Evolutionary conservation across 139 green algal species (phyloP).

Genomic region (Coelastrella sp.): DNA sequence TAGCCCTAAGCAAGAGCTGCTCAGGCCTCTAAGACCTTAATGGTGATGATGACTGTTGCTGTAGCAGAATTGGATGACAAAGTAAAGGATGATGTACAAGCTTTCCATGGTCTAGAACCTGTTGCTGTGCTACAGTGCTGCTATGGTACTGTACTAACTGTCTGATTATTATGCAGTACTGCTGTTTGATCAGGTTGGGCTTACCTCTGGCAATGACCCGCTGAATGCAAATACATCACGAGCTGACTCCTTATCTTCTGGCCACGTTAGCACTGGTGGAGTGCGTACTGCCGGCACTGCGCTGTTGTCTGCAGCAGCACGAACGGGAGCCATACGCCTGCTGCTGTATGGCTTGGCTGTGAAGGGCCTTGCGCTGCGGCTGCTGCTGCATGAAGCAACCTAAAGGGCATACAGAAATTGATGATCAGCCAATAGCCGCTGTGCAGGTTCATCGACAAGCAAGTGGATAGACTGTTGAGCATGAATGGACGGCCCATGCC

Average conservation of each 20-base stretch:
- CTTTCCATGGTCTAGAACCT: not conserved
- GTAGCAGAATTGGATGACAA: too few species aligned
- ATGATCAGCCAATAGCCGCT: not conserved
- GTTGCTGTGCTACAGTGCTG: too few species aligned
- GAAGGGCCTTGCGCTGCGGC: not conserved
- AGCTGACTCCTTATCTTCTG: conserved; percentile 40
- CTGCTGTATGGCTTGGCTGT: conserved; percentile 25
- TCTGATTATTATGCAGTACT: not conserved
- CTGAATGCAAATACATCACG: conserved; percentile 37
- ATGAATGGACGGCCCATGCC: not conserved
- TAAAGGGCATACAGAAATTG: not conserved
- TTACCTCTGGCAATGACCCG: conserved; percentile 41
- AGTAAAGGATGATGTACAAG: not conserved
- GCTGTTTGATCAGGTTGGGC: not conserved
- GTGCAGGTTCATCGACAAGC: too few species aligned
- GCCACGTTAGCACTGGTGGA: conserved; percentile 18
- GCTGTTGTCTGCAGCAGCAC: conserved; percentile 27
- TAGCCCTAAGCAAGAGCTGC: not conserved
- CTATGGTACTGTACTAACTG: not conserved
- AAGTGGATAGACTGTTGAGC: not conserved
- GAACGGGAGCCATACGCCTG: conserved; percentile 22
- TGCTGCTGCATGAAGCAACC: conserved; percentile 19
- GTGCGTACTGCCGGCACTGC: not conserved
- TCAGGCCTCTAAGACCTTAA: too few species aligned
- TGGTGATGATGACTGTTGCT: too few species aligned